Evolutionary conservation across 2,329 filamentous ascomycete species (phyloP).

Genomic region (Paecilomyces niveus): DNA sequence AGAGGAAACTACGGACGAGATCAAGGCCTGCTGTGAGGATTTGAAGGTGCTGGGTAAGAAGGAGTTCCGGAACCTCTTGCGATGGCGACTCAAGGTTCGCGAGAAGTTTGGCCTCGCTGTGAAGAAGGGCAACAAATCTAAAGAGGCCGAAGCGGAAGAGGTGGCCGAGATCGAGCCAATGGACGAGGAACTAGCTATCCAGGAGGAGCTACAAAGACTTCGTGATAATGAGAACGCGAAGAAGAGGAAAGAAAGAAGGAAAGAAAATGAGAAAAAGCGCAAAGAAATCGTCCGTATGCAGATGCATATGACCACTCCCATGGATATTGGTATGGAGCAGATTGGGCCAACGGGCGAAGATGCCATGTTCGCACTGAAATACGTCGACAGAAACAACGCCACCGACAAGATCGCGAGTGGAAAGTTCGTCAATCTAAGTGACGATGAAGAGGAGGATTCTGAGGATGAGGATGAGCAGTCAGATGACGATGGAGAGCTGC

Average conservation of each 20-base stretch:
- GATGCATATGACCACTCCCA: conserved; percentile 91
- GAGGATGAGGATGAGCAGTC: conserved; percentile 54
- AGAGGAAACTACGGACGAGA: conserved; percentile 77
- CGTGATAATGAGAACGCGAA: conserved; percentile 70
- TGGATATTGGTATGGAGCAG: conserved; percentile 92
- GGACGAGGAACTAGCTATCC: conserved; percentile 89
- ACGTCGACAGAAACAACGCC: conserved; percentile 68
- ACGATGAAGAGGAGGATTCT: conserved; percentile 52
- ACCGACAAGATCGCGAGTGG: conserved; percentile 65
- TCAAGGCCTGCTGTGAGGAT: conserved; percentile 70
- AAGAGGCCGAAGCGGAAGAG: conserved; percentile 56
- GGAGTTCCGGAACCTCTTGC: conserved; percentile 83
- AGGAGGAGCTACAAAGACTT: conserved; percentile 76
- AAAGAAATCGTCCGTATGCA: conserved; percentile 95
- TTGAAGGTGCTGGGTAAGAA: conserved; percentile 86
- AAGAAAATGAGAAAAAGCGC: conserved; percentile 88
- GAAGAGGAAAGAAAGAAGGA: conserved; percentile 76
- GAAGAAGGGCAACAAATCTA: conserved; percentile 55
- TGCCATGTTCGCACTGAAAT: conserved; percentile 78
- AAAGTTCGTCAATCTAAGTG: conserved; percentile 59
- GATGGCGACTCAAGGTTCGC: conserved; percentile 82
- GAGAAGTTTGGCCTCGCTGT: conserved; percentile 82
- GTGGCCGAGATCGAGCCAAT: conserved; percentile 78
- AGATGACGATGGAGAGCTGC: conserved; percentile 71
- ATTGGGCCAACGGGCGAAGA: conserved; percentile 69